Conservation (phyloP, 2,329 filamentous ascomycete species). For the Onygenales sp. region DNA sequence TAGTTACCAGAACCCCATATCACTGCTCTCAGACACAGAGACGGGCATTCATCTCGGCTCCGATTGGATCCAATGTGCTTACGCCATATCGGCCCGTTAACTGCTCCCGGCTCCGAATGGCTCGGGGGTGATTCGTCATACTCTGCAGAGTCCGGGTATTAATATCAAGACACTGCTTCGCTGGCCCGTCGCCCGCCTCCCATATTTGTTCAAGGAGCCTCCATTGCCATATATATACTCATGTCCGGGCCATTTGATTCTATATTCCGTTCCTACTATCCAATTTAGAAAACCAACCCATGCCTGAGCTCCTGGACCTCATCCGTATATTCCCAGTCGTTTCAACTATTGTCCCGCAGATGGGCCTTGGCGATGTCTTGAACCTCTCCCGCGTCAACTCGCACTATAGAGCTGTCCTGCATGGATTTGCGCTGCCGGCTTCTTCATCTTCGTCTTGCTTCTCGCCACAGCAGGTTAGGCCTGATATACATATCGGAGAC, state of each 20-base stretch:
- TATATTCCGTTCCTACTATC: background rate
- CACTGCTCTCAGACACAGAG: too few species aligned
- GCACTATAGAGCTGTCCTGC: slow-evolving; percentile 17
- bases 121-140: background rate
- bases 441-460: background rate
- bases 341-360: slow-evolving; percentile 13
- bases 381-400: slow-evolving; percentile 17
- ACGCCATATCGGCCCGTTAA: background rate
- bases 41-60: background rate
- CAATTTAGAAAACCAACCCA: background rate
- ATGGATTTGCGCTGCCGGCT: slow-evolving; percentile 17
- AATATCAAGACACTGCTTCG: too few species aligned
- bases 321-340: slow-evolving; percentile 20
- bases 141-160: background rate
- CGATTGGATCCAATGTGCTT: background rate
- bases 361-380: slow-evolving; percentile 20
- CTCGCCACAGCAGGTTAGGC: slow-evolving; percentile 4
- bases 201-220: background rate
- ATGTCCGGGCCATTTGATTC: background rate
- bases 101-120: background rate
- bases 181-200: too few species aligned
- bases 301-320: slow-evolving; percentile 15
- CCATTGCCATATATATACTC: background rate
- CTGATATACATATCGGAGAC: slow-evolving; percentile 17
- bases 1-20: too few species aligned